Evolutionary conservation across 805 yeast genomes (phyloP), one percentile per base, ranked within the genome.

Genomic region (Debaryomyces hansenii): DNA sequence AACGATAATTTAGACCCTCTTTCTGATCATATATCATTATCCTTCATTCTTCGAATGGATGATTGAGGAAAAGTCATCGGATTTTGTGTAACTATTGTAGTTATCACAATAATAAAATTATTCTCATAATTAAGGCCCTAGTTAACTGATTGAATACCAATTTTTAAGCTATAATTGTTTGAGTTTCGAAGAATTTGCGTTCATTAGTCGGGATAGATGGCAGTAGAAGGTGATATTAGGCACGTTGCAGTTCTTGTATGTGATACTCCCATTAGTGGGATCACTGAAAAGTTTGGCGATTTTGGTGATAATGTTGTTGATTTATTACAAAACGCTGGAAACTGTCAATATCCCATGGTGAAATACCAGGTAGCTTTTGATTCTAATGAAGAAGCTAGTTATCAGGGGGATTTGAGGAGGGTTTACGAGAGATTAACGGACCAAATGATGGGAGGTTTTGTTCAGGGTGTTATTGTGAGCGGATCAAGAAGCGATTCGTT

Each of bases 401-500:
- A 51, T 8, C 58, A 56, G 21, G 45, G 48, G 10, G 49, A 48
- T 37, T 44, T 59, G 24, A 45, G 49, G 36, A 52, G 9, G 7
- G 54, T 46, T 2, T 56, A 57, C 35, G 42, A 48, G 20, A 37
- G 44, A 8, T 50, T 69, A 18, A 59, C 62, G 4, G 45, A 53
- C 4, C 63, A 59, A 0, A 56, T 75, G 2, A 57, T 53, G 8
- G 42, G 52, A 1, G 64, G 63, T 2, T 36, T 47, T 4, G 60
- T 75, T 36, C 58, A 58, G 21, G 79, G 78, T 0, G 64, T 78
- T n/a, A 64, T 79, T 49, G 52, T 81, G 20, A 79, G 84, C 0
- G 85, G 85, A 0, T 79, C 85, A 2, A 63, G 74, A 36, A 43
- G 69, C 12, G 84, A 79, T 54, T 62, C 82, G 0, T 79, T 71